Conservation (phyloP, 2,329 filamentous ascomycete species). For the Emydomyces testavorans region DNA sequence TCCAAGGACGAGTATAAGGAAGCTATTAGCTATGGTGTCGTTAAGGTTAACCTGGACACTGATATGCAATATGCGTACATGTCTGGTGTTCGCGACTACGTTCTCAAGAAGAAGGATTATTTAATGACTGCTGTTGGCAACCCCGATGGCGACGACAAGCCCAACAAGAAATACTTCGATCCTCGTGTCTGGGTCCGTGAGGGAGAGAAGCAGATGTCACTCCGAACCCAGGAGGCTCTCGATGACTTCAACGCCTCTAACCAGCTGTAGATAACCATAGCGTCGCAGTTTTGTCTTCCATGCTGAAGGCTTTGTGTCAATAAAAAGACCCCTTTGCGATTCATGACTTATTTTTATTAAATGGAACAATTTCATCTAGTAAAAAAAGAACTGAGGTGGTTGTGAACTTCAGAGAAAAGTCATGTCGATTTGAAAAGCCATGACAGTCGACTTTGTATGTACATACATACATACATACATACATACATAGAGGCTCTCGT, state of each 20-base stretch:
- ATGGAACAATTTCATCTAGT: slow-evolving; percentile 2
- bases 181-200: slow-evolving; percentile 84
- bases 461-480: too few species aligned
- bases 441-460: too few species aligned
- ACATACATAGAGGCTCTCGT: too few species aligned
- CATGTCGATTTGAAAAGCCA: not conserved
- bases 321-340: slow-evolving; percentile 9
- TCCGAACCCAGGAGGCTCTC: slow-evolving; percentile 67
- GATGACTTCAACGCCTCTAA: slow-evolving; percentile 81
- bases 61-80: slow-evolving; percentile 96
- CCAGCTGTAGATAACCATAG: slow-evolving; percentile 51
- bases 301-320: slow-evolving; percentile 6
- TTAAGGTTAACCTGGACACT: slow-evolving; percentile 99
- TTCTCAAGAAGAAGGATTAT: slow-evolving; percentile 92
- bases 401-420: too few species aligned
- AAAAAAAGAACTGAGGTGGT: too few species aligned
- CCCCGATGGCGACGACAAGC: slow-evolving; percentile 91
- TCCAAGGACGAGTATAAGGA: slow-evolving; percentile 79
- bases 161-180: slow-evolving; percentile 95
- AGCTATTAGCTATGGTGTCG: slow-evolving; percentile 84
- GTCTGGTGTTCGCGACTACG: slow-evolving; percentile 83
- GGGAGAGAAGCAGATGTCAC: slow-evolving; percentile 93
- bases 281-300: not conserved
- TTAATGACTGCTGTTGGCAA: slow-evolving; percentile 78
- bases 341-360: slow-evolving; percentile 5